Evolutionary conservation across 1,284 basidiomycete species (phyloP).

Genomic region (Psilocybe mexicana): DNA sequence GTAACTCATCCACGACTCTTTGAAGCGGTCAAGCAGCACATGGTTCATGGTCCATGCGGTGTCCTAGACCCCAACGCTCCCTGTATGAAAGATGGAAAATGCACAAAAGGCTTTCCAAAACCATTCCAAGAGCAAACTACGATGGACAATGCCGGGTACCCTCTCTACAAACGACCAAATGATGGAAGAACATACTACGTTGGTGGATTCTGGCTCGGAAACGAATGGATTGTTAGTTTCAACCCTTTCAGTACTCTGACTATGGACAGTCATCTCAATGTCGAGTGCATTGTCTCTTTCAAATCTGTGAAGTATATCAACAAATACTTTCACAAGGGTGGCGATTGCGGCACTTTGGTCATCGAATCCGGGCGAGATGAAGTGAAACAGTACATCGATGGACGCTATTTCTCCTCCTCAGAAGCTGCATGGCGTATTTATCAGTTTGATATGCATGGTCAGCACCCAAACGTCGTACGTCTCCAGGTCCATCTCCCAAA

Average conservation of each 20-base stretch:
- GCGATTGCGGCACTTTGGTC: conserved; percentile 36
- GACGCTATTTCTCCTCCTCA: conserved; percentile 36
- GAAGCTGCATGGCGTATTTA: conserved; percentile 39
- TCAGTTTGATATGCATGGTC: conserved; percentile 31
- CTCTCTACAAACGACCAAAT: conserved; percentile 33
- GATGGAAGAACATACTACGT: conserved; percentile 32
- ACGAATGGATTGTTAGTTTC: conserved; percentile 41
- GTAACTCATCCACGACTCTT: conserved; percentile 37
- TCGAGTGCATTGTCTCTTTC: conserved; percentile 35
- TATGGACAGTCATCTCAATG: conserved; percentile 52
- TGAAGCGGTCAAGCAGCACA: conserved; percentile 32
- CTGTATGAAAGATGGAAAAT: conserved; percentile 43
- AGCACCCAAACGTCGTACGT: conserved; percentile 36
- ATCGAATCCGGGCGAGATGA: conserved; percentile 32
- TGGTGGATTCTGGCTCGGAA: conserved; percentile 24
- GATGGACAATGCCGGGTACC: conserved; percentile 38
- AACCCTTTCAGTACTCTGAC: conserved; percentile 29
- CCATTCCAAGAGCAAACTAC: conserved; percentile 33
- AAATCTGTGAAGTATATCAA: conserved; percentile 42
- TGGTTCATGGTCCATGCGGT: conserved; percentile 51
- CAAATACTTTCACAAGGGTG: conserved; percentile 52
- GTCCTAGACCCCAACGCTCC: conserved; percentile 29
- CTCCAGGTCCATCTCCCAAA: conserved; percentile 40
- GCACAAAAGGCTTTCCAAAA: conserved; percentile 44
- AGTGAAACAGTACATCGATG: conserved; percentile 34